Conservation (phyloP, 257 asterid genomes). For the Capsicum pubescens region DNA sequence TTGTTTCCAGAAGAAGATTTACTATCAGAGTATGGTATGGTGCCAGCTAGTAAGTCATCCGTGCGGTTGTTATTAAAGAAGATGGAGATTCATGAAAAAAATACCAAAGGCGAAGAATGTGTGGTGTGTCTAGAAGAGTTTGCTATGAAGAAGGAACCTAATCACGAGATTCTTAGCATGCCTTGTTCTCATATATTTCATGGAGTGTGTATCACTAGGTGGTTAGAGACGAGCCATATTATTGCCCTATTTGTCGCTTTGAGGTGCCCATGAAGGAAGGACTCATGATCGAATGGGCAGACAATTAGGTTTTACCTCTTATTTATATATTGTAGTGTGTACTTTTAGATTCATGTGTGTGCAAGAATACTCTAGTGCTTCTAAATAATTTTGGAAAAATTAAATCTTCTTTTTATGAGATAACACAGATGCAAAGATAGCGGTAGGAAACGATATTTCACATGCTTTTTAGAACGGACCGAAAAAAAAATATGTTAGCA, state of each 20-base stretch:
- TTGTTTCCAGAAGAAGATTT: background rate
- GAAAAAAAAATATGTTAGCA: too few relatives aligned
- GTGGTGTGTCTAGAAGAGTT: slow-evolving; percentile 15
- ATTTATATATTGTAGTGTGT: background rate
- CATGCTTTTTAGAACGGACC: too few relatives aligned
- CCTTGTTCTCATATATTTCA: slow-evolving; percentile 39
- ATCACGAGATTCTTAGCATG: background rate
- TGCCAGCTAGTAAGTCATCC: slow-evolving; percentile 3
- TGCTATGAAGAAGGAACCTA: background rate
- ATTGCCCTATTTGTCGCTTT: slow-evolving; percentile 35
- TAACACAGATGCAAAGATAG: background rate
- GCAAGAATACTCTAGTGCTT: background rate
- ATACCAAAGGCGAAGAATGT: background rate
- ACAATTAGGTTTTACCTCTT: background rate
- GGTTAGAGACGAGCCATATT: slow-evolving; percentile 31
- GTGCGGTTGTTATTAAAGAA: background rate
- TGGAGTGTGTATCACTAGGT: slow-evolving; percentile 26
- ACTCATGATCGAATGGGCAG: background rate
- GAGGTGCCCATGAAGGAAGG: background rate
- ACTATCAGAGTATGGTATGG: background rate
- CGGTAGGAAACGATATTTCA: too few relatives aligned
- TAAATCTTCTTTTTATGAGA: background rate
- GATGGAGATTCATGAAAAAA: background rate
- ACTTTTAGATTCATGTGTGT: background rate
- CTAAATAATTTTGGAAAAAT: background rate